Evolutionary conservation across 2,329 filamentous ascomycete species (phyloP), one percentile per base, ranked within the genome.

Genomic region (Tolypocladium guangdongense): DNA sequence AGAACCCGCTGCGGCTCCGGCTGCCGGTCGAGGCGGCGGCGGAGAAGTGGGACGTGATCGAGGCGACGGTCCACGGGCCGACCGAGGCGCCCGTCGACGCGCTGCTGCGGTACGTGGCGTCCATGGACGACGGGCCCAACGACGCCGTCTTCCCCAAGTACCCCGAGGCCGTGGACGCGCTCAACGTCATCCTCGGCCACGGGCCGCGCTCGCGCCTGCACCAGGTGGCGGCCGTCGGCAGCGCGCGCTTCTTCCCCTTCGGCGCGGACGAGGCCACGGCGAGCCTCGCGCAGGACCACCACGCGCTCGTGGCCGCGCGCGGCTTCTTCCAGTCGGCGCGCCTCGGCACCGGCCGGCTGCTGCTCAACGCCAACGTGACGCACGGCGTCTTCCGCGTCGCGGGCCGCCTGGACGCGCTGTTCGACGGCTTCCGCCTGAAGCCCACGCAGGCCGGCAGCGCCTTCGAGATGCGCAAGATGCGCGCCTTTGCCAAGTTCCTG

Each of bases 321-420:
- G 80, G 80, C 1, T 81, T 77, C 58, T 81, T 81, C 53, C 76
- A 80, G 60, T 81, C 78, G 35, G 71, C 75, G 3, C 76, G 78
- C 7, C 67, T 78, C 0, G 74, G 74, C 0, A 82, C 79, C 0
- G 78, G 77, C 2, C 70, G 77, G 0, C 59, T 82, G 1, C 69
- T 83, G 0, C 65, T 82, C 30, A 83, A 83, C 56, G 69, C 71
- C 48, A 82, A 83, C 53, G 74, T 80, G 11, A 75, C 76, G 0
- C 74, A 81, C 56, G 75, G 74, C 3, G 71, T 80, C 20, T 82
- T 82, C 63, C 75, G 72, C 12, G 62, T 67, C 4, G 57, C 64
- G 2, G 71, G 74, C 2, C 55, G 55, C 0, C 57, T 78, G 2
- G 57, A 59, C 1, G 55, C 67, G 0, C 57, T 78, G 5, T 71